Evolutionary conservation across 139 green algal species (phyloP).

Genomic region (Astrephomene gubernaculifera): DNA sequence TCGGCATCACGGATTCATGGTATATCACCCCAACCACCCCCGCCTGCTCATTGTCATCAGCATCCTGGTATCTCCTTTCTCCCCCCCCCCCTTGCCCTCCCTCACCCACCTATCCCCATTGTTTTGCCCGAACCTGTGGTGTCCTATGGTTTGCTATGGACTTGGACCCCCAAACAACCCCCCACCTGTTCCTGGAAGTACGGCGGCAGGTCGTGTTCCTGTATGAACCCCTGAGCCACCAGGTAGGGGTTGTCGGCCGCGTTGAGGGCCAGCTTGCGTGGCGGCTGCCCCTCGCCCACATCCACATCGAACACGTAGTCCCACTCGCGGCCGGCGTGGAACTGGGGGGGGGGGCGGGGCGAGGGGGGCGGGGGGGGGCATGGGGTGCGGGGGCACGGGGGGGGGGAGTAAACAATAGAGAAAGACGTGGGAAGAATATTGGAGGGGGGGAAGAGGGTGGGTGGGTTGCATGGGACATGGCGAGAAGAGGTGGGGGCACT

Average conservation of each 20-base stretch:
- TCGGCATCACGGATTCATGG: no score
- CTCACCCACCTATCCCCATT: no score
- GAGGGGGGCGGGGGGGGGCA: not conserved
- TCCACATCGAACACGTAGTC: conserved; percentile 98
- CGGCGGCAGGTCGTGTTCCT: conserved; percentile 79
- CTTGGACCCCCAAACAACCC: no score
- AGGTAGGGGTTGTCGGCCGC: conserved; percentile 89
- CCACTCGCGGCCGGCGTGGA: conserved; percentile 72
- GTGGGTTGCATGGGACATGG: no score
- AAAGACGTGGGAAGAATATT: not conserved
- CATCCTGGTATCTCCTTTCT: no score
- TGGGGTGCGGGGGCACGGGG: not conserved
- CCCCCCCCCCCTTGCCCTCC: not conserved
- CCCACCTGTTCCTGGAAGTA: conserved; percentile 77
- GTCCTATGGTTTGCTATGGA: no score
- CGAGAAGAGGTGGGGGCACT: no score
- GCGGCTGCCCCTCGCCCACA: conserved; percentile 68
- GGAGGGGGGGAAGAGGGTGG: no score
- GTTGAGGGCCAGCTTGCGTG: conserved; percentile 68
- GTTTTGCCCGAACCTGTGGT: no score
- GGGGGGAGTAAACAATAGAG: not conserved
- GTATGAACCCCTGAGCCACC: conserved; percentile 91
- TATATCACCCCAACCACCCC: no score
- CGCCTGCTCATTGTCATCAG: no score
- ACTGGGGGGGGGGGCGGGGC: conserved; percentile 36